Conservation (phyloP, 805 yeast species). For the Saccharomycopsis sp. region DNA sequence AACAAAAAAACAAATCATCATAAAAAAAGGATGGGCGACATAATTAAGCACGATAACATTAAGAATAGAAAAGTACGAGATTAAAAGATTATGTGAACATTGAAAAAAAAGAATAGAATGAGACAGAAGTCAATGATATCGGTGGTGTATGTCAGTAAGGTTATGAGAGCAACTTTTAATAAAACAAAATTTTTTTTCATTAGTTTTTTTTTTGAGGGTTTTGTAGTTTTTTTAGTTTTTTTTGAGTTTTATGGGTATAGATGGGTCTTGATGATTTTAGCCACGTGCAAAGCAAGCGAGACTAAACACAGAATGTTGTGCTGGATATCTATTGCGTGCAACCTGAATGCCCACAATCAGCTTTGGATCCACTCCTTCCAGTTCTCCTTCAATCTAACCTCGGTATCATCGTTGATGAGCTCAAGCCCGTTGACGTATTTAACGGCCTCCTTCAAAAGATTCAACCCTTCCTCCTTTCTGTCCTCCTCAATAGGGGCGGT, state of each 20-base stretch:
- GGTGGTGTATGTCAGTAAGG: not conserved
- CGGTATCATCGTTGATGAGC: conserved; percentile 39
- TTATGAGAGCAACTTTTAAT: not conserved
- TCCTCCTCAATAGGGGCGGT: conserved; percentile 48
- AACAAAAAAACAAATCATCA: not conserved
- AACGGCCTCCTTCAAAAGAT: conserved; percentile 32
- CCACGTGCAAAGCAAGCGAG: no score
- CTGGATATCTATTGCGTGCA: not conserved
- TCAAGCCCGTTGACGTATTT: conserved; percentile 32
- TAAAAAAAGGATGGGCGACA: not conserved
- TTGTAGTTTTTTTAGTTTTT: not conserved
- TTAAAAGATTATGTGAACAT: not conserved
- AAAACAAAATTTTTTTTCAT: no score
- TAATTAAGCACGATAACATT: not conserved
- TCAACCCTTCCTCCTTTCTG: conserved; percentile 36
- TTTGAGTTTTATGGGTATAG: not conserved
- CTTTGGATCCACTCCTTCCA: conserved; percentile 55
- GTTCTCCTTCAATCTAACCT: conserved; percentile 53
- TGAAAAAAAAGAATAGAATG: not conserved
- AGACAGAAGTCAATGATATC: not conserved
- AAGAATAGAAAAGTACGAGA: not conserved
- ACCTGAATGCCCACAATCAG: not conserved
- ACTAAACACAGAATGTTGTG: not conserved
- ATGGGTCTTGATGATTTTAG: no score
- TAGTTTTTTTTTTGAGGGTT: not conserved